These are phyloP conservation scores for Proliferodiscus dingleyae DNA, from an alignment of 2,329 filamentous ascomycete species.

Conservation along the genomic window DNA sequence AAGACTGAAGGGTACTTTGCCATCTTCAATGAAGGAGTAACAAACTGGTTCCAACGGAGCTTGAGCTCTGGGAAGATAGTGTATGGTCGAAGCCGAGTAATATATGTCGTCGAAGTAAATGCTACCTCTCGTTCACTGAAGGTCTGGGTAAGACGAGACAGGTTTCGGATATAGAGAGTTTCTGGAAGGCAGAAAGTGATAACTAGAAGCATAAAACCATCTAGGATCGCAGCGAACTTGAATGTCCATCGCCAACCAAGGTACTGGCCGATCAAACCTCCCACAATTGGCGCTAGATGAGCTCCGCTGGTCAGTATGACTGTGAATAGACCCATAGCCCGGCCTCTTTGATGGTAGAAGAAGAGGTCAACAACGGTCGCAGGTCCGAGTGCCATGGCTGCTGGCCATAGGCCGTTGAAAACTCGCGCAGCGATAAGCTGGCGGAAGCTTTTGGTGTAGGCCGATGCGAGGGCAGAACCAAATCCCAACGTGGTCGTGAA, in stretches of 20 bases:
- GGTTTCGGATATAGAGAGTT: constrained; percentile 27
- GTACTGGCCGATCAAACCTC: constrained; percentile 69
- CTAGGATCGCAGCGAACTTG: constrained; percentile 27
- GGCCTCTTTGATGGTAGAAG: constrained; percentile 30
- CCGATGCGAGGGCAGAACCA: constrained; percentile 18
- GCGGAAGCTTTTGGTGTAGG: constrained; percentile 14
- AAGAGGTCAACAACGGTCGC: constrained; percentile 31
- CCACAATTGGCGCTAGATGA: constrained; percentile 49
- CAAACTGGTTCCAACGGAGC: constrained; percentile 20
- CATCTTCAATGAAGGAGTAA: constrained; percentile 27
- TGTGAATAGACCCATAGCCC: constrained; percentile 30
- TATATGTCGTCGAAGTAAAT: constrained; percentile 4
- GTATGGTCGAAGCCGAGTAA: constrained; percentile 3
- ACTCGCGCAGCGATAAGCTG: constrained; percentile 24
- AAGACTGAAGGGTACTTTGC: constrained; percentile 30
- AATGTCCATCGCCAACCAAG: constrained; percentile 75
- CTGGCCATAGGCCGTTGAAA: constrained; percentile 29
- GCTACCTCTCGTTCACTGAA: constrained; percentile 5
- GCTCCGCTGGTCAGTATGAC: constrained; percentile 28
- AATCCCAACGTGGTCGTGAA: constrained; percentile 23
- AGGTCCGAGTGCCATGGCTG: constrained; percentile 30
- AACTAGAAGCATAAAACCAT: constrained; percentile 25
- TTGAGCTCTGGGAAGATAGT: constrained; percentile 5
- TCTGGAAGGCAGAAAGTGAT: constrained; percentile 29
- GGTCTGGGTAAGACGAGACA: constrained; percentile 1